Conservation (phyloP, 768 basidiomycete genomes). For the Pulveroboletus sp. region DNA sequence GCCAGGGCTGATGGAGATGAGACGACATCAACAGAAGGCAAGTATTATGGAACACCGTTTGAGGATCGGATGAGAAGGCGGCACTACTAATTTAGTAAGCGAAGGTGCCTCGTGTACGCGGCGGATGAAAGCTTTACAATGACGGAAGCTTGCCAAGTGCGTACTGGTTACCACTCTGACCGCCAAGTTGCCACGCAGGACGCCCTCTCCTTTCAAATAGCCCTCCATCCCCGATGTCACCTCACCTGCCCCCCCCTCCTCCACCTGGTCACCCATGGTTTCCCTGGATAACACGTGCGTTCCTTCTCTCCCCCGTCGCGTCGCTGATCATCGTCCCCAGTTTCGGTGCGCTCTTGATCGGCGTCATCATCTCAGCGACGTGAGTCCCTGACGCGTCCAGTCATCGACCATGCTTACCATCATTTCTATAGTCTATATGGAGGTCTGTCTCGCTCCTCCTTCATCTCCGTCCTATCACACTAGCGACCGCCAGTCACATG, state of each 20-base stretch:
- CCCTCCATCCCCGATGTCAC: conserved; percentile 1
- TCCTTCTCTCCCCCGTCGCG: background rate
- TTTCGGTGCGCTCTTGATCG: conserved; percentile 51
- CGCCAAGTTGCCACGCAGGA: conserved; percentile 8
- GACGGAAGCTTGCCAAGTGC: conserved; percentile 13
- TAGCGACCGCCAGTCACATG: conserved; percentile 40
- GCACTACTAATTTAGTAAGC: conserved; percentile 11
- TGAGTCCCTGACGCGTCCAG: conserved; percentile 30
- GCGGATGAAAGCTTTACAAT: conserved; percentile 24
- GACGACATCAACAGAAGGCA: background rate
- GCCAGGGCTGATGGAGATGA: conserved; percentile 7
- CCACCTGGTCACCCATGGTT: conserved; percentile 7
- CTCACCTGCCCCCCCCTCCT: background rate
- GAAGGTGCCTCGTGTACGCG: conserved; percentile 14
- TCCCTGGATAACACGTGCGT: conserved; percentile 38
- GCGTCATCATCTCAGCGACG: conserved; percentile 48
- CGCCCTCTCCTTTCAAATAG: conserved; percentile 10
- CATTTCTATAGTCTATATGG: conserved; percentile 43
- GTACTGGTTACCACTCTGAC: conserved; percentile 5
- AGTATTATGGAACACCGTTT: conserved; percentile 15
- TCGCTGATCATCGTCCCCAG: conserved; percentile 26
- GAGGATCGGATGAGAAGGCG: conserved; percentile 13
- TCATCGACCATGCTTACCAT: background rate
- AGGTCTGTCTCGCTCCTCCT: conserved; percentile 31
- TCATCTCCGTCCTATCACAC: conserved; percentile 5